Base-by-base conservation (phyloP, 2,329 filamentous ascomycete genomes). In the Sordariomycetes sp. region DNA sequence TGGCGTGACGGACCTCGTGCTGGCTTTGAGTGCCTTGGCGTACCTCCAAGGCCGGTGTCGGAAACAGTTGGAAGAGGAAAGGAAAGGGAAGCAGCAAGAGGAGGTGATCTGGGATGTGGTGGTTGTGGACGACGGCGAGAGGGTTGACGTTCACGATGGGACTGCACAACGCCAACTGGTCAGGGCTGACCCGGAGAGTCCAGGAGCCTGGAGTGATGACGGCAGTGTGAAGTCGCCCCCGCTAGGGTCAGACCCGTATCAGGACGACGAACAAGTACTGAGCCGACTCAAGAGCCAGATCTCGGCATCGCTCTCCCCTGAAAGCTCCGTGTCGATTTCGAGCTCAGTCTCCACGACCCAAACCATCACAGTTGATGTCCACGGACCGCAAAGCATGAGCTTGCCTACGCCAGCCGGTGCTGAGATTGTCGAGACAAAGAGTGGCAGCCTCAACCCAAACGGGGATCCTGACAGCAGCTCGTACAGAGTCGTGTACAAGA, bases 31-130 rank as follows among this genome's bases (percentile, higher is more conserved):
- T 39, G 74, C 73, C 11, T 55, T 82, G 36, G 74, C 75, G 5
- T 75, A 79, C 37, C 54, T 82, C 16, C 78, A 81, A 46, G 62
- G 65, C 34, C 67, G 64, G 47, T 78, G 72, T 39, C 64, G 63
- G 34, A 68, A 61, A 28, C 57, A 65, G 21, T 60, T 67, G 6
- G 65, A 70, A 15, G 64, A 70, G 31, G 70, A 77, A 42, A 54
- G 51, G 6, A 57, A 59, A 17, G 58, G 63, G 2, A 55, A 65
- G 7, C 58, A 59, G 9, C 60, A 63, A 14, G 72, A 79, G 37
- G 72, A 79, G 40, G 55, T 74, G 3, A 61, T 82, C 8, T 82
- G 78, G 77, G 78, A 82, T 45, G 70, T 81, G 4, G 74, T 82
- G 7, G 71, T 82, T 0, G 57, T 79, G 12, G 67, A 72, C 38